Conservation (phyloP, 169 alveolate species). For the Cyclospora cayetanensis region DNA sequence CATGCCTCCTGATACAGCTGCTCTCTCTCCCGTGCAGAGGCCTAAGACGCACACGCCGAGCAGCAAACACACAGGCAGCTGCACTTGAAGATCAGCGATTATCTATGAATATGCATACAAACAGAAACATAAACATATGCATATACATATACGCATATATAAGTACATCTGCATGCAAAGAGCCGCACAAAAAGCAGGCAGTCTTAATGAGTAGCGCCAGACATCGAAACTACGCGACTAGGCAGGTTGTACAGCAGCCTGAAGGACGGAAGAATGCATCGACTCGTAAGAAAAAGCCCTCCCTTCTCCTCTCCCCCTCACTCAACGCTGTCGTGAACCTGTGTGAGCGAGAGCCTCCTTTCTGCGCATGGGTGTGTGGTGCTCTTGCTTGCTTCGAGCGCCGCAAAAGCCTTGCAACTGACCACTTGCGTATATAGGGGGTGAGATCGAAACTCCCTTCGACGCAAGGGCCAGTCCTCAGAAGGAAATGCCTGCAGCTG, state of each 20-base stretch:
- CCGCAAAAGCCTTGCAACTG: no score
- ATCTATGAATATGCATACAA: neutral
- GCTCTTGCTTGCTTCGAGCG: no score
- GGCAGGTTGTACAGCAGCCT: no score
- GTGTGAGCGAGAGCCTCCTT: no score
- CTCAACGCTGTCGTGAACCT: no score
- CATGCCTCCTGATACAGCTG: slow-evolving; percentile 17
- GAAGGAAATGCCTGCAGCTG: neutral
- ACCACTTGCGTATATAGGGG: neutral
- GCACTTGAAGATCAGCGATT: neutral
- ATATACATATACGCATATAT: neutral
- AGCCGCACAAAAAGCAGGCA: neutral
- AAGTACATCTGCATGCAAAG: neutral
- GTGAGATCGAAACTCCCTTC: neutral
- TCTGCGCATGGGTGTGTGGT: no score
- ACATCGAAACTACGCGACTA: neutral
- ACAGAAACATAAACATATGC: neutral
- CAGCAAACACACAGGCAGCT: neutral
- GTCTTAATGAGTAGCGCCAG: neutral
- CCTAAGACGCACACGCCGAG: neutral
- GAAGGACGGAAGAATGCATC: no score
- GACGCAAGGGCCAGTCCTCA: neutral
- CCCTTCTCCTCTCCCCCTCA: no score
- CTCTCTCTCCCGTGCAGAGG: slow-evolving; percentile 53
- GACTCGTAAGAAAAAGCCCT: no score